phyloP scores from a whole-genome alignment of 1,284 basidiomycete species.

The Melampsora larici-populina region DNA sequence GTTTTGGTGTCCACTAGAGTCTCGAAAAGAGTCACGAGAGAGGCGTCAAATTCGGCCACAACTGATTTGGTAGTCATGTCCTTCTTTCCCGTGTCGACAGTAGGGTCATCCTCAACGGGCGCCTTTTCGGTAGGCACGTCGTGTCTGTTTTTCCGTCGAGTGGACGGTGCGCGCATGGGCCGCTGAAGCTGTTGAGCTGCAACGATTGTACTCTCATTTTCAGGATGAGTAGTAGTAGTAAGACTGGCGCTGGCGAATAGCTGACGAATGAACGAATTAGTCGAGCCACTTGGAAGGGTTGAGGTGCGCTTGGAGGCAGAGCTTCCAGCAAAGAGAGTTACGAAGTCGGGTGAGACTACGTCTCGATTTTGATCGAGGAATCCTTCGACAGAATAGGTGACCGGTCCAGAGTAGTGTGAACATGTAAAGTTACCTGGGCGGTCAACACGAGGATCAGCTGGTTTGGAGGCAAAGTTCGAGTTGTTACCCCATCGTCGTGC shows the following conservation, averaged over 20 bases:
- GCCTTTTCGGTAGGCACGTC: conserved; percentile 56
- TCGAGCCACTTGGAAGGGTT: conserved; percentile 64
- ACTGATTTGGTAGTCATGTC: conserved; percentile 60
- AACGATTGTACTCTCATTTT: conserved; percentile 89
- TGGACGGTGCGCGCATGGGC: conserved; percentile 87
- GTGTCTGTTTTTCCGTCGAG: conserved; percentile 66
- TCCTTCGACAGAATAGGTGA: conserved; percentile 83
- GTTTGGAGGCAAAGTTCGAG: conserved; percentile 66
- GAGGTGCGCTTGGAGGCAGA: conserved; percentile 51
- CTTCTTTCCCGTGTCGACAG: conserved; percentile 48
- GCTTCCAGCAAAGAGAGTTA: conserved; percentile 73
- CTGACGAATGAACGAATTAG: conserved; percentile 84
- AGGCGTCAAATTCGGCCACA: conserved; percentile 78
- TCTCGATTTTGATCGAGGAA: conserved; percentile 88
- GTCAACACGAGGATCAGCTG: conserved; percentile 66
- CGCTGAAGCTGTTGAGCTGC: conserved; percentile 86
- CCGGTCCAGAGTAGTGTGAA: conserved; percentile 84
- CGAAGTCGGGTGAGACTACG: conserved; percentile 85
- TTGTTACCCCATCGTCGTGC: conserved; percentile 92
- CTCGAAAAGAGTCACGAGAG: conserved; percentile 78
- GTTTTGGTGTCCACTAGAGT: conserved; percentile 84
- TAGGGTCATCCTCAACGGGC: conserved; percentile 48
- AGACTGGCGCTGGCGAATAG: conserved; percentile 84
- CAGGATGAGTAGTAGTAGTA: conserved; percentile 81
- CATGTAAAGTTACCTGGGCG: conserved; percentile 84